Evolutionary conservation across 176 grass and related monocot species (phyloP).

Genomic region (Poa annua): DNA sequence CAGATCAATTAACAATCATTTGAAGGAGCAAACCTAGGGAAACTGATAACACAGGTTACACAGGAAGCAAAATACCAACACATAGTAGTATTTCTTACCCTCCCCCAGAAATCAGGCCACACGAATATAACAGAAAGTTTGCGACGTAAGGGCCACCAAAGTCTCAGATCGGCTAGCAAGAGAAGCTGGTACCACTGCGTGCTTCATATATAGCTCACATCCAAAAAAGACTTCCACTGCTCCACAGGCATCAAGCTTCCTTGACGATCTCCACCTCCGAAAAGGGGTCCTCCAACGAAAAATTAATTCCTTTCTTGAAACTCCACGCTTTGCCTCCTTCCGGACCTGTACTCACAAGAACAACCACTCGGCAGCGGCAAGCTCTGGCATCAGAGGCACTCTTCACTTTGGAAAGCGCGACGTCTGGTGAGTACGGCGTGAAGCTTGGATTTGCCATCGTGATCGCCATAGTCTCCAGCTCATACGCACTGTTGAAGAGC

Average conservation of each 20-base stretch:
- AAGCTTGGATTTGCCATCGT: not conserved
- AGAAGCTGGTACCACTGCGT: not conserved
- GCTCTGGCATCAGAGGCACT: not conserved
- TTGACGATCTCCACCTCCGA: not conserved
- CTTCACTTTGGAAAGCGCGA: not conserved
- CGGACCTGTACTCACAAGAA: not conserved
- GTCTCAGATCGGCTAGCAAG: not conserved
- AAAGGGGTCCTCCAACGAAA: not conserved
- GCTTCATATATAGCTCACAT: not conserved
- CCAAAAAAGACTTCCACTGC: not conserved
- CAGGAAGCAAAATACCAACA: not conserved
- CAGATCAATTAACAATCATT: too few species aligned
- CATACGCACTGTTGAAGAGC: not conserved
- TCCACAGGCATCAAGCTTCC: not conserved
- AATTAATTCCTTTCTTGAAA: not conserved
- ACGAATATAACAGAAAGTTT: not conserved
- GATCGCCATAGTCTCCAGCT: not conserved
- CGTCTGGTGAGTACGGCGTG: not conserved
- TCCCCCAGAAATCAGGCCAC: not conserved
- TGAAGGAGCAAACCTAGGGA: too few species aligned
- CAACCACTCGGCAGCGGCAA: not conserved
- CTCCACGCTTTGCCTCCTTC: conserved; percentile 5
- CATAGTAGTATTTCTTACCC: not conserved
- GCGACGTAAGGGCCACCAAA: not conserved
- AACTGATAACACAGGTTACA: not conserved